Evolutionary conservation across 768 basidiomycete genomes (phyloP), one percentile per base, ranked within the genome.

Genomic region (Termitomyces sp.): DNA sequence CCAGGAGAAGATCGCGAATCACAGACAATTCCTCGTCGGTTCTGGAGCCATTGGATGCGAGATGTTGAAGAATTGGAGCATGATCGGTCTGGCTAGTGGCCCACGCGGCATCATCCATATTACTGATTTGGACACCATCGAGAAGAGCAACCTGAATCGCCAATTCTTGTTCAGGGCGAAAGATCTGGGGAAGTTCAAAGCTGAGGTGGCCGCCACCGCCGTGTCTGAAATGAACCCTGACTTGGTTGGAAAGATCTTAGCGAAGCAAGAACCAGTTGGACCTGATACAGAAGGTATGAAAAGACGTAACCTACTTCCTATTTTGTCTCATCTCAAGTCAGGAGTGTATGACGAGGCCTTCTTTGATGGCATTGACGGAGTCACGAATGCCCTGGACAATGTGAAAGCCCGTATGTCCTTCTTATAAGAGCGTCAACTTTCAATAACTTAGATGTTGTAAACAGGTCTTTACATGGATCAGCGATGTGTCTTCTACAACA

Each of bases 61-160:
- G 78, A 98, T 98, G 97, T 78, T 99, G 69, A 99, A 99, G 82
- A 99, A 98, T 75, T 99, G 97, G 97, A 91, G 92, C 66, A 92
- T 98, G 94, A 96, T 98, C 83, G 97, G 97, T 63, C 78, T 99
- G 50, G 96, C 85, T 7, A 84, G 89, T 35, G 92, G 92, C 12
- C 79, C 84, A 16, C 80, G 87, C 45, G 97, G 92, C 11, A 76
- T 82, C 55, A 92, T 99, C 59, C 88, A 96, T 68, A 93, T 98
- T 59, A 98, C 97, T 6, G 97, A 99, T 74, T 75, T 99, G 68
- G 97, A 99, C 74, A 98, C 96, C 35, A 99, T 99, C 71, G 97
- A 99, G 80, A 99, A 99, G 84, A 95, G 92, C 68, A 99, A 99
- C 74, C 76, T 99, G 58, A 99, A 99, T 75, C 81, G 97, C 60